Evolutionary conservation across 495 filamentous ascomycete genomes (phyloP).

Genomic region (Daldinia grandis): DNA sequence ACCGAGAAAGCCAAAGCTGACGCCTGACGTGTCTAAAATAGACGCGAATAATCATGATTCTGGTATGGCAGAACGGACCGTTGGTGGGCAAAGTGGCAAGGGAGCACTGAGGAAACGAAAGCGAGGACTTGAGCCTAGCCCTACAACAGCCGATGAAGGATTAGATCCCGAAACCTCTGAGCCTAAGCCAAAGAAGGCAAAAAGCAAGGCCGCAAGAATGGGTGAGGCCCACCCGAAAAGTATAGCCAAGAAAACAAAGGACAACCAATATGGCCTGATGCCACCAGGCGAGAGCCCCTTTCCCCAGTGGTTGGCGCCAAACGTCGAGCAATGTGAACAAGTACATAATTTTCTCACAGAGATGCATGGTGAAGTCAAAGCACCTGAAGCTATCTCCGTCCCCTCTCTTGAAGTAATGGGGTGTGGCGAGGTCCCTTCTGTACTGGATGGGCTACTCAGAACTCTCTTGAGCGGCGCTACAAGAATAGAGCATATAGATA

Average conservation of each 20-base stretch:
- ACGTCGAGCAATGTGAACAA: slow-evolving; percentile 73
- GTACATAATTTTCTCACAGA: slow-evolving; percentile 74
- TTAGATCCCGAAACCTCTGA: neutral
- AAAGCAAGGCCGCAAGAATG: neutral
- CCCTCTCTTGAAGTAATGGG: slow-evolving; percentile 84
- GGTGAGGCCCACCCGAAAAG: neutral
- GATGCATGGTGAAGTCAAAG: slow-evolving; percentile 67
- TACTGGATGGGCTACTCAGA: slow-evolving; percentile 87
- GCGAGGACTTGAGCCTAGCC: neutral
- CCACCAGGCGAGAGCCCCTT: slow-evolving; percentile 69
- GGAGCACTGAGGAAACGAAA: slow-evolving; percentile 21
- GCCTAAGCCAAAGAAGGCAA: slow-evolving; percentile 26
- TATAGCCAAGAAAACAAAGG: slow-evolving; percentile 47
- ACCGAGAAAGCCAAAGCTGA: slow-evolving; percentile 3
- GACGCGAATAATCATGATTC: neutral
- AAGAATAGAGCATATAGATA: slow-evolving; percentile 68
- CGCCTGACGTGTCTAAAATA: neutral
- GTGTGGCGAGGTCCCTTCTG: slow-evolving; percentile 92
- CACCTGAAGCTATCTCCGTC: slow-evolving; percentile 73
- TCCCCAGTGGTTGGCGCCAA: slow-evolving; percentile 73
- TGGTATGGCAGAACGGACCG: neutral
- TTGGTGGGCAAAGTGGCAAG: neutral
- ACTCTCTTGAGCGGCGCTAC: slow-evolving; percentile 83
- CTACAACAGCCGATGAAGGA: slow-evolving; percentile 20
- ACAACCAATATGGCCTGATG: slow-evolving; percentile 58